Evolutionary conservation across 352 stramenopile species (phyloP).

Genomic region (Globisporangium acanthophoron): DNA sequence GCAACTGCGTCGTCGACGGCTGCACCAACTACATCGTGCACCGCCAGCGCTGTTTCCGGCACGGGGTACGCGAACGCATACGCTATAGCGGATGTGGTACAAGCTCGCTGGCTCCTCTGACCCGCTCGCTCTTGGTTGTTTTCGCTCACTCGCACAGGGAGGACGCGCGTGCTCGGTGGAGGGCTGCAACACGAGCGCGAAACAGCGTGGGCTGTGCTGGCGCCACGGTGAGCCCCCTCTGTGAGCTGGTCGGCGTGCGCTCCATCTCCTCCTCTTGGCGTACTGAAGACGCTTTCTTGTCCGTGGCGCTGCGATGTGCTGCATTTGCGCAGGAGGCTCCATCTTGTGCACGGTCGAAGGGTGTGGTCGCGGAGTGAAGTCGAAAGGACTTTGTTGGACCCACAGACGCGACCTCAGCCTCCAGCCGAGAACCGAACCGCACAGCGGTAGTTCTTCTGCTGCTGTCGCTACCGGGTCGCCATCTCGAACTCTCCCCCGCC

Average conservation of each 20-base stretch:
- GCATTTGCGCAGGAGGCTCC: constrained; percentile 14
- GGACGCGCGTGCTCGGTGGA: constrained; percentile 33
- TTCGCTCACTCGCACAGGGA: constrained; percentile 9
- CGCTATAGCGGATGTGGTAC: no score
- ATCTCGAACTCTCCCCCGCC: neutral
- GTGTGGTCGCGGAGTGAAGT: constrained; percentile 20
- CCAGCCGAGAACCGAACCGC: neutral
- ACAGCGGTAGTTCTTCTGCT: neutral
- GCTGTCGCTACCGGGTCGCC: neutral
- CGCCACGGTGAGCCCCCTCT: constrained; percentile 10
- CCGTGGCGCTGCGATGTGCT: no score
- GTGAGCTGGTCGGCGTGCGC: neutral
- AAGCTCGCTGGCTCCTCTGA: no score
- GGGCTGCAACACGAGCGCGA: constrained; percentile 23
- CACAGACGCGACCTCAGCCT: constrained; percentile 1
- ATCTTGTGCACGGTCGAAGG: constrained; percentile 21
- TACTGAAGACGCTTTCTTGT: neutral
- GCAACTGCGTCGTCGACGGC: constrained; percentile 30
- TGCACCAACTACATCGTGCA: constrained; percentile 48
- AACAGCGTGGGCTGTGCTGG: constrained; percentile 23
- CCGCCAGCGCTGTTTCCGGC: constrained; percentile 37
- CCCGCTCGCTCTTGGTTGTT: no score
- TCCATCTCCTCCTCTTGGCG: no score
- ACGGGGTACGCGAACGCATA: constrained; percentile 11
- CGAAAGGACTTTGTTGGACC: constrained; percentile 20